These are phyloP conservation scores for Cochlearia excelsa DNA, from an alignment of 345 rosid species.

Conservation along the genomic window DNA sequence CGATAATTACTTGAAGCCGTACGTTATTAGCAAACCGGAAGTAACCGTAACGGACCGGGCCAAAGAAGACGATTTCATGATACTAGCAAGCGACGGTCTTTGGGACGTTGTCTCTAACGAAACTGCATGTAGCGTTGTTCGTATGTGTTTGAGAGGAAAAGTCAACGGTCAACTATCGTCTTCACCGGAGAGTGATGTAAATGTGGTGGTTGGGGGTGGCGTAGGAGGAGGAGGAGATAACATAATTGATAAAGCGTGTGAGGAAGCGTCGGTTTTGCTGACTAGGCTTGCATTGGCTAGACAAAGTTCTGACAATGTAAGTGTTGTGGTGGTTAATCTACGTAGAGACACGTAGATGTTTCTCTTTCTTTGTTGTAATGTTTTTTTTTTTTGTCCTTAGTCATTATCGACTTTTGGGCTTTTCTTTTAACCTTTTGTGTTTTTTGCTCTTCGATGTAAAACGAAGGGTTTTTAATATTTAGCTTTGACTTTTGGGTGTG, in stretches of 20 bases:
- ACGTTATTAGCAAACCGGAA: constrained; percentile 79
- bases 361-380: constrained; percentile 11
- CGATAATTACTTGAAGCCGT: constrained; percentile 86
- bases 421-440: constrained; percentile 1
- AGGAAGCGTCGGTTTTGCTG: constrained; percentile 64
- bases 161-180: constrained; percentile 5
- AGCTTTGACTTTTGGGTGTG: constrained; percentile 18
- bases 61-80: constrained; percentile 68
- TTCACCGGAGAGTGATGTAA: constrained; percentile 18
- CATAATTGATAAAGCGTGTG: constrained; percentile 47
- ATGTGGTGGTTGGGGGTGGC: not conserved
- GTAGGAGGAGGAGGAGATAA: constrained; percentile 17
- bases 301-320: constrained; percentile 82
- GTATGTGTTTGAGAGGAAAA: constrained; percentile 53
- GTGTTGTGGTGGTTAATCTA: constrained; percentile 89
- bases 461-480: constrained; percentile 29
- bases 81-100: constrained; percentile 80
- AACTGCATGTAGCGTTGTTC: constrained; percentile 67
- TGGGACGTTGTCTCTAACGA: constrained; percentile 96
- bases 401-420: constrained; percentile 31
- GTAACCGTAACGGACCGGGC: constrained; percentile 61
- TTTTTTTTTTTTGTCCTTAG: constrained; percentile 25
- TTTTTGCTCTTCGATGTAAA: constrained; percentile 30
- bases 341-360: constrained; percentile 46
- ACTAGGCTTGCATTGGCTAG: constrained; percentile 79